Base-by-base conservation (phyloP, 148 eudicot genomes). In the Chenopodium suecicum region DNA sequence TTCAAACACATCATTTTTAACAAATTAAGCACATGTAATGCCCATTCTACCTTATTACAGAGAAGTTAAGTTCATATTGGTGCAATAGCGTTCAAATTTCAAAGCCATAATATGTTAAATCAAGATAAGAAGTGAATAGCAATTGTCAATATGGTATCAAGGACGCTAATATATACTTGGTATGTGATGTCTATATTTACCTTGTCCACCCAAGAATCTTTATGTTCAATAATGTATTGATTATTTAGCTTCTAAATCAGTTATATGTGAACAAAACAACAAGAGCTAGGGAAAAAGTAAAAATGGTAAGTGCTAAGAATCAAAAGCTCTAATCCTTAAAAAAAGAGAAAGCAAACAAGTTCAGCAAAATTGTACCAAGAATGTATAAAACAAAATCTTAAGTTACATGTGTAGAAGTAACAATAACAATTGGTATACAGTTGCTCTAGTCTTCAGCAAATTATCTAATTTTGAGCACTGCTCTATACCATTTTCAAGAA, bases 181-280 rank as follows among this genome's bases (percentile, higher is more conserved):
- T 13, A 54, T 54, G 14, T 13, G 1, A 41, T 27, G 31, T 34
- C 9, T 10, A 73, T 47, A 52, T 75, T 80, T 89, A 96, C 99
- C 98, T 96, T 80, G 80, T 94, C 98, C 48, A 92, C 88, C 99
- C 98, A 96, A 83, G 92, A 90, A 90, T 92, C 97, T 86, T 92
- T 96, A 85, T 88, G 88, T 82, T 89, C 97, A 52, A 92, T 91
- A 7, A 96, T 1, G 97, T 25, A 25, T 25, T 25, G 97, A 83
- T 94, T 89, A 64, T 88, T 88, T 68, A 96, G 85, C 86, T 90
- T 94, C 63, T 95, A 83, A 65, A 94, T 86, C 83, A 90, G 83
- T 79, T 89, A 89, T 93, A 94, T 89, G 97, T 96, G 92, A 86
- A 84, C 76, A 46, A 46, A 74, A 78, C 19, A 86, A 83, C 32